Conservation (phyloP, 1,139 yeast genomes). For the Scheffersomyces lignicola region DNA sequence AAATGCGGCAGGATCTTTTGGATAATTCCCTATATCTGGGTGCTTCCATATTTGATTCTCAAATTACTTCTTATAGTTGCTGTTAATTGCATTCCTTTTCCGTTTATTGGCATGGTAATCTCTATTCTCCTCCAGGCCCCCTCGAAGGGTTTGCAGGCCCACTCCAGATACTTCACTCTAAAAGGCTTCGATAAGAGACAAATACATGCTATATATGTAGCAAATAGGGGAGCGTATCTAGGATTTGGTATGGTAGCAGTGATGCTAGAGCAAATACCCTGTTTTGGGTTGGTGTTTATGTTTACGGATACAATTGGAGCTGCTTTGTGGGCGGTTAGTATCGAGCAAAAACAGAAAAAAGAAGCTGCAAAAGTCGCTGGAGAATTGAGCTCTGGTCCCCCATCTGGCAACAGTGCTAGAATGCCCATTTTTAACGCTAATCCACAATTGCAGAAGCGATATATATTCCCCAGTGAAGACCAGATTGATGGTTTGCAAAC, state of each 20-base stretch:
- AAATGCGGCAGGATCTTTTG: conserved; percentile 23
- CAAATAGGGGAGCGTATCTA: conserved; percentile 33
- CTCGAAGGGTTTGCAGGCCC: conserved; percentile 55
- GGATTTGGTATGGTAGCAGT: conserved; percentile 63
- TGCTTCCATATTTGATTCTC: conserved; percentile 23
- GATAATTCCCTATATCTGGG: conserved; percentile 24
- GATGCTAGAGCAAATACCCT: conserved; percentile 59
- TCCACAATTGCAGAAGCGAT: too few relatives aligned
- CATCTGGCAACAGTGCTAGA: too few relatives aligned
- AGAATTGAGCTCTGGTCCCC: too few relatives aligned
- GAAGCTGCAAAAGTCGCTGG: neutral
- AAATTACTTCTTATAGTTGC: conserved; percentile 32
- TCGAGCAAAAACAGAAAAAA: conserved; percentile 19
- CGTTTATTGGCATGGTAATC: conserved; percentile 61
- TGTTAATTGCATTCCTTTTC: conserved; percentile 59
- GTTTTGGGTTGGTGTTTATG: conserved; percentile 58
- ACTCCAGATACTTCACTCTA: conserved; percentile 59
- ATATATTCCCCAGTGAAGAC: too few relatives aligned
- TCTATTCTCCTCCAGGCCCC: conserved; percentile 59
- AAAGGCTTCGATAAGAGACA: conserved; percentile 53
- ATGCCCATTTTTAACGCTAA: too few relatives aligned
- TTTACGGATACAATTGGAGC: conserved; percentile 73
- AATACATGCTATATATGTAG: conserved; percentile 26
- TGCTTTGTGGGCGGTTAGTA: conserved; percentile 64
- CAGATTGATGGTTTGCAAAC: too few relatives aligned